Evolutionary conservation across 371 early-diverging fungal genomes (phyloP).

Genomic region (Mortierella sp.): DNA sequence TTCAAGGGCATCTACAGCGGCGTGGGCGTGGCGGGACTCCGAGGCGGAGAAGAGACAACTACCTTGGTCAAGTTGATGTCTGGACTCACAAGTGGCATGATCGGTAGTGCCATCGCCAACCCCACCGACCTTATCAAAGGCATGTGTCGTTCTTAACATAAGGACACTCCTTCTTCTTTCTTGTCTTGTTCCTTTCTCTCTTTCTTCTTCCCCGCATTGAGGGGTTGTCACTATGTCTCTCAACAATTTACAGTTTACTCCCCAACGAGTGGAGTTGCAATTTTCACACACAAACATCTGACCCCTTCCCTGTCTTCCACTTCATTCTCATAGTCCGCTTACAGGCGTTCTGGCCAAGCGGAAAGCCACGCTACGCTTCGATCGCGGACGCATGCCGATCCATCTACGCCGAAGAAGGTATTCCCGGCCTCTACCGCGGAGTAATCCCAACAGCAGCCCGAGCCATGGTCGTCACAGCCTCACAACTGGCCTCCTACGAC

Average conservation of each 20-base stretch:
- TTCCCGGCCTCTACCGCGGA: conserved; percentile 60
- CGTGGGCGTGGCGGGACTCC: conserved; percentile 26
- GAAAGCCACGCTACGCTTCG: conserved; percentile 41
- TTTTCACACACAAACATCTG: not conserved
- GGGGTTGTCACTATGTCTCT: conserved; percentile 9
- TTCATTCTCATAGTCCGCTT: conserved; percentile 24
- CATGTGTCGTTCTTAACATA: not conserved
- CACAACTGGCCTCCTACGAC: conserved; percentile 67
- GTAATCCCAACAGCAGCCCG: conserved; percentile 60
- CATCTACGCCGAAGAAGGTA: conserved; percentile 56
- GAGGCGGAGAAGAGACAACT: conserved; percentile 41
- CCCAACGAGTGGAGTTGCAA: conserved; percentile 5
- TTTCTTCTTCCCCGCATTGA: not conserved
- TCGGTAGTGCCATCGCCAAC: conserved; percentile 66
- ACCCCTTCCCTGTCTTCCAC: not conserved
- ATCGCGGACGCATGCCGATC: conserved; percentile 52
- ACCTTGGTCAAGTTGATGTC: conserved; percentile 58
- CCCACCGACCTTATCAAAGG: conserved; percentile 69
- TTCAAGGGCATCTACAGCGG: conserved; percentile 60
- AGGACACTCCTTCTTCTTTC: no score
- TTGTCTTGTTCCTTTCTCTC: not conserved
- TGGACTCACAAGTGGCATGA: conserved; percentile 62
- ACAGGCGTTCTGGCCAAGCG: conserved; percentile 48
- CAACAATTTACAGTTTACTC: not conserved
- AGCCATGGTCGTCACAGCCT: conserved; percentile 65